Evolutionary conservation across 2,329 filamentous ascomycete genomes (phyloP).

Genomic region (Colletotrichum horii): DNA sequence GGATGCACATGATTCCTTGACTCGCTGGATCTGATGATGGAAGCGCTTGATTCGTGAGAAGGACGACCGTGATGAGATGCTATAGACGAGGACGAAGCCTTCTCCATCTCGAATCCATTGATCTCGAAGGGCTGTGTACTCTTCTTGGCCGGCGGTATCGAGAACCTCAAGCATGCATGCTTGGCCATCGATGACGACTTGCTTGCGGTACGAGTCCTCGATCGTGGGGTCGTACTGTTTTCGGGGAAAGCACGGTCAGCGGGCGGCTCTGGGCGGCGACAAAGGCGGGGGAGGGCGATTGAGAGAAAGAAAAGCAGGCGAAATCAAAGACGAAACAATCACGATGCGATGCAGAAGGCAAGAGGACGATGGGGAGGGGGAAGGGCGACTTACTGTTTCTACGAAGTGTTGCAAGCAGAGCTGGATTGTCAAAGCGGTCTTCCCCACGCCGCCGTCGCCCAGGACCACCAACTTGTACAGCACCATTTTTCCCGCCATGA

Average conservation of each 20-base stretch:
- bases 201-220: slow-evolving; percentile 87
- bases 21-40: slow-evolving; percentile 94
- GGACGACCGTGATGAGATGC: slow-evolving; percentile 95
- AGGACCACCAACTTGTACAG: slow-evolving; percentile 96
- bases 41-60: slow-evolving; percentile 95
- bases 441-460: slow-evolving; percentile 91
- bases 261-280: slow-evolving; percentile 17
- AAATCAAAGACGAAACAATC: background rate
- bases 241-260: slow-evolving; percentile 13
- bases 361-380: background rate
- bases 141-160: slow-evolving; percentile 97
- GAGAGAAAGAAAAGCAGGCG: slow-evolving; percentile 5
- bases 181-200: slow-evolving; percentile 91
- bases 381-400: slow-evolving; percentile 71
- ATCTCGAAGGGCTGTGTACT: slow-evolving; percentile 95
- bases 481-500: slow-evolving; percentile 92
- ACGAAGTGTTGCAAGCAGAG: slow-evolving; percentile 98
- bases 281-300: slow-evolving; percentile 11
- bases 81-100: slow-evolving; percentile 97
- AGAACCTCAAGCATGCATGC: slow-evolving; percentile 97
- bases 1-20: slow-evolving; percentile 86
- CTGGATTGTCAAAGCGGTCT: slow-evolving; percentile 94
- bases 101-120: slow-evolving; percentile 99
- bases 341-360: background rate
- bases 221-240: slow-evolving; percentile 83